Evolutionary conservation across 148 eudicot species (phyloP).

Genomic region (Cornus suecica): DNA sequence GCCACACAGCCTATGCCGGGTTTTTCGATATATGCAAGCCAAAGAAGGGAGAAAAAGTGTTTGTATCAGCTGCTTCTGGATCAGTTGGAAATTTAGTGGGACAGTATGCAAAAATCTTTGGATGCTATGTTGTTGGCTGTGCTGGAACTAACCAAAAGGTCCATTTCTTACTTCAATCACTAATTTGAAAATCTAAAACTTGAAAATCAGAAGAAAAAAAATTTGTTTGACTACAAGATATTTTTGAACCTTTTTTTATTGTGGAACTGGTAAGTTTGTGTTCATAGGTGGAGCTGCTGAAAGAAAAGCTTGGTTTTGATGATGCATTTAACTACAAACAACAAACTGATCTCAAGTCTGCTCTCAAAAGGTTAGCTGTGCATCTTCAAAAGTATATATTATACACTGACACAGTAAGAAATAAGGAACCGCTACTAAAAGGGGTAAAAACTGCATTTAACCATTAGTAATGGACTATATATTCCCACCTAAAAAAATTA

Average conservation of each 20-base stretch:
- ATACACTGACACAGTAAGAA: too few relatives aligned
- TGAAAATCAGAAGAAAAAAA: too few relatives aligned
- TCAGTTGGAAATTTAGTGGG: conserved; percentile 66
- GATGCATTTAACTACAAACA: conserved; percentile 69
- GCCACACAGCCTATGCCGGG: conserved; percentile 63
- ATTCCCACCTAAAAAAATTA: too few relatives aligned
- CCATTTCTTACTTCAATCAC: not conserved
- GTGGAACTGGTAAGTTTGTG: not conserved
- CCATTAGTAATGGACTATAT: too few relatives aligned
- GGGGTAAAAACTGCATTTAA: too few relatives aligned
- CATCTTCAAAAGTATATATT: too few relatives aligned
- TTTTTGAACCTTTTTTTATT: too few relatives aligned
- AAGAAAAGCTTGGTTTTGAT: conserved; percentile 54
- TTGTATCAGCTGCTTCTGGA: conserved; percentile 73
- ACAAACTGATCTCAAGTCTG: conserved; percentile 41
- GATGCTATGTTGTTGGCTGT: conserved; percentile 70
- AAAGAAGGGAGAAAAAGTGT: conserved; percentile 53
- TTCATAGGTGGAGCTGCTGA: conserved; percentile 44
- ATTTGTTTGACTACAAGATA: too few relatives aligned
- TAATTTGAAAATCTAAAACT: too few relatives aligned
- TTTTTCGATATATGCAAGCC: conserved; percentile 51
- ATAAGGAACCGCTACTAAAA: too few relatives aligned
- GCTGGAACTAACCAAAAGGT: conserved; percentile 59
- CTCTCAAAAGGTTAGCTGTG: conserved; percentile 41
- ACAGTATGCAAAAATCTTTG: conserved; percentile 59